Evolutionary conservation across 176 grass and related monocot species (phyloP).

Genomic region (Pontederia paniculata): DNA sequence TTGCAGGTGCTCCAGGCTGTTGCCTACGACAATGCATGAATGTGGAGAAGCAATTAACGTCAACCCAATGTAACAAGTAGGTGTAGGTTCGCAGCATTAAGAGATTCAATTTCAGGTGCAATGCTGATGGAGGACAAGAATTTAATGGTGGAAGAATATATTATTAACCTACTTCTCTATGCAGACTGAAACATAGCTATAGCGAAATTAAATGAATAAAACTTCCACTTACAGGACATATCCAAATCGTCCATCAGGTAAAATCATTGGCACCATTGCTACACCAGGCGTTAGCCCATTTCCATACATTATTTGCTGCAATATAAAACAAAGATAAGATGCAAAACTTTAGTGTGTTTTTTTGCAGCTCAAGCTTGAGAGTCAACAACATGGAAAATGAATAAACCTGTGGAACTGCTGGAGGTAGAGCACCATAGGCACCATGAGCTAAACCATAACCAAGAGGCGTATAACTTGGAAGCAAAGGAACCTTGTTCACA

Average conservation of each 20-base stretch:
- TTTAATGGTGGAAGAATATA: too few species aligned
- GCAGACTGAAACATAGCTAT: too few species aligned
- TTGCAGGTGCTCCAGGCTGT: too few species aligned
- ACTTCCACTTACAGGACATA: constrained; percentile 38
- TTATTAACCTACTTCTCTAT: too few species aligned
- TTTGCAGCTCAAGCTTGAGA: too few species aligned
- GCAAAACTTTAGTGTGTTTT: not conserved
- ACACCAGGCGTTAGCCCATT: constrained; percentile 24
- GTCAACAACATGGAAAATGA: not conserved
- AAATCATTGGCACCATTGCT: constrained; percentile 50
- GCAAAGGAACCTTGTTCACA: constrained; percentile 36
- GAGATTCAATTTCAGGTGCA: too few species aligned
- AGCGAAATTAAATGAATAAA: too few species aligned
- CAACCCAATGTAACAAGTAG: too few species aligned
- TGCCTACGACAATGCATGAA: too few species aligned
- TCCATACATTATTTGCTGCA: constrained; percentile 42
- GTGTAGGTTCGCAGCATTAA: too few species aligned
- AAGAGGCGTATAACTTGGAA: constrained; percentile 42
- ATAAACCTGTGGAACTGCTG: constrained; percentile 41
- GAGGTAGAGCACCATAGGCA: constrained; percentile 37
- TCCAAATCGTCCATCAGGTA: constrained; percentile 43
- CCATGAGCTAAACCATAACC: constrained; percentile 40
- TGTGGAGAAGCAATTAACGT: too few species aligned
- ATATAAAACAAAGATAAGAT: constrained; percentile 12
- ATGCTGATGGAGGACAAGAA: too few species aligned